These are phyloP conservation scores for Globisporangium takayamanum DNA, from an alignment of 352 stramenopile genomes.

Conservation along the genomic window DNA sequence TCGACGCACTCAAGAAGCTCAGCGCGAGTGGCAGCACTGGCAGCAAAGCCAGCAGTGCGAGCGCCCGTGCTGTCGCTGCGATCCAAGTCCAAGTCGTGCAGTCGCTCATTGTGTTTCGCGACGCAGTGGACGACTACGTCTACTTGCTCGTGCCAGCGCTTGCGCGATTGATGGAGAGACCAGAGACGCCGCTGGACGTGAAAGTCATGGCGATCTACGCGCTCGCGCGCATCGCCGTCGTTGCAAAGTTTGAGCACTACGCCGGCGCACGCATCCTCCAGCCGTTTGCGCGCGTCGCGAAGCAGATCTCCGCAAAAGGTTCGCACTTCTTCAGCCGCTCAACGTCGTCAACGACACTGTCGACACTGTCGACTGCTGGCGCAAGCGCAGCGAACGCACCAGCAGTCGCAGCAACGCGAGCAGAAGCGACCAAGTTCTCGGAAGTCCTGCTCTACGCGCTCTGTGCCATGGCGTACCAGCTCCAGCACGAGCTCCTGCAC, in stretches of 20 bases:
- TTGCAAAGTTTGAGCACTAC: conserved; percentile 78
- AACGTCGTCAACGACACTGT: conserved; percentile 3
- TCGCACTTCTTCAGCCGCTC: conserved; percentile 62
- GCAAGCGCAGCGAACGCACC: conserved; percentile 9
- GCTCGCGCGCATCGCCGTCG: conserved; percentile 52
- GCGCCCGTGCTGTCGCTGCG: conserved; percentile 19
- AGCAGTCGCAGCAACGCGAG: conserved; percentile 53
- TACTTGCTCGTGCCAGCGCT: conserved; percentile 93
- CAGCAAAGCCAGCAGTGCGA: conserved; percentile 4
- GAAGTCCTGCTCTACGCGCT: conserved; percentile 77
- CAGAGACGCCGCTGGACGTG: conserved; percentile 79
- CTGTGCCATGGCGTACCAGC: conserved; percentile 60
- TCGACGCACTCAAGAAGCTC: conserved; percentile 16
- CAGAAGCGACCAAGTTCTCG: conserved; percentile 59
- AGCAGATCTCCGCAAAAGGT: conserved; percentile 67
- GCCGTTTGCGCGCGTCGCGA: conserved; percentile 59
- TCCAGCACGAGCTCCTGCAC: conserved; percentile 66
- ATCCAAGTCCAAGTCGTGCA: conserved; percentile 83
- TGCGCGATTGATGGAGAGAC: conserved; percentile 89
- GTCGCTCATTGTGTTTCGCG: conserved; percentile 88
- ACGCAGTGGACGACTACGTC: conserved; percentile 91
- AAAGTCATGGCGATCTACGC: conserved; percentile 72
- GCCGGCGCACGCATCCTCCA: conserved; percentile 63
- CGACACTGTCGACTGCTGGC: no score
- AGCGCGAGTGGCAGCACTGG: conserved; percentile 5